These are phyloP conservation scores for Xylaria nigripes DNA, from an alignment of 495 filamentous ascomycete genomes.

Conservation along the genomic window DNA sequence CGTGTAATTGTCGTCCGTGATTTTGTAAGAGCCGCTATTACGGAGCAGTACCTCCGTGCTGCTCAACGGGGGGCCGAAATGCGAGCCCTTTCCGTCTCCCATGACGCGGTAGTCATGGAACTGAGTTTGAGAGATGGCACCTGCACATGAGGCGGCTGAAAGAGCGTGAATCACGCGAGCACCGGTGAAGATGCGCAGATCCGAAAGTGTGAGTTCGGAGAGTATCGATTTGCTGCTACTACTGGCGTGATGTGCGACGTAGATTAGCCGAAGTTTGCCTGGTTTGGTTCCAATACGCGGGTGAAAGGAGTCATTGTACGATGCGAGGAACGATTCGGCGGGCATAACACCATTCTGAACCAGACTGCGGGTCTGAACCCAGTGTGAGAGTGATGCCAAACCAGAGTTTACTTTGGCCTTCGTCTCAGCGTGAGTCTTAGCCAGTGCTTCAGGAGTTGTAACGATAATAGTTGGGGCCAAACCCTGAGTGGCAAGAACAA, in stretches of 20 bases:
- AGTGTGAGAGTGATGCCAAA: slow-evolving; percentile 48
- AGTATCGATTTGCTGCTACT: slow-evolving; percentile 42
- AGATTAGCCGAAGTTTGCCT: slow-evolving; percentile 67
- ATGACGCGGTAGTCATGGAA: slow-evolving; percentile 77
- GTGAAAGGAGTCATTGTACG: slow-evolving; percentile 51
- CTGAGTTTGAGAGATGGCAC: slow-evolving; percentile 74
- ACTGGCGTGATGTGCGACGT: slow-evolving; percentile 53
- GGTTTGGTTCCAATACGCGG: slow-evolving; percentile 57
- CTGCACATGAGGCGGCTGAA: slow-evolving; percentile 71
- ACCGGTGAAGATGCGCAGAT: slow-evolving; percentile 70
- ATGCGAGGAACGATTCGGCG: slow-evolving; percentile 49
- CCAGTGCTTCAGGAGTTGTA: slow-evolving; percentile 64
- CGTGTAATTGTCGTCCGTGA: slow-evolving; percentile 46
- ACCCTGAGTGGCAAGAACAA: slow-evolving; percentile 59
- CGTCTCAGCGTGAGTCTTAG: slow-evolving; percentile 51
- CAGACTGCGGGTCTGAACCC: slow-evolving; percentile 59
- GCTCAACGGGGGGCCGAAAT: slow-evolving; percentile 79
- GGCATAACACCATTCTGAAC: slow-evolving; percentile 67
- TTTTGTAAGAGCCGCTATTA: slow-evolving; percentile 51
- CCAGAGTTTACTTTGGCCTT: slow-evolving; percentile 37
- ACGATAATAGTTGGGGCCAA: slow-evolving; percentile 79
- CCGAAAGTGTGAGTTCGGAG: slow-evolving; percentile 59
- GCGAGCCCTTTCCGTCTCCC: slow-evolving; percentile 44
- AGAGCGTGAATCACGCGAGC: slow-evolving; percentile 80
- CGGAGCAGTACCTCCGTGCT: slow-evolving; percentile 66